phyloP scores from a whole-genome alignment of 768 basidiomycete species.

The Tricholoma flavovirens region DNA sequence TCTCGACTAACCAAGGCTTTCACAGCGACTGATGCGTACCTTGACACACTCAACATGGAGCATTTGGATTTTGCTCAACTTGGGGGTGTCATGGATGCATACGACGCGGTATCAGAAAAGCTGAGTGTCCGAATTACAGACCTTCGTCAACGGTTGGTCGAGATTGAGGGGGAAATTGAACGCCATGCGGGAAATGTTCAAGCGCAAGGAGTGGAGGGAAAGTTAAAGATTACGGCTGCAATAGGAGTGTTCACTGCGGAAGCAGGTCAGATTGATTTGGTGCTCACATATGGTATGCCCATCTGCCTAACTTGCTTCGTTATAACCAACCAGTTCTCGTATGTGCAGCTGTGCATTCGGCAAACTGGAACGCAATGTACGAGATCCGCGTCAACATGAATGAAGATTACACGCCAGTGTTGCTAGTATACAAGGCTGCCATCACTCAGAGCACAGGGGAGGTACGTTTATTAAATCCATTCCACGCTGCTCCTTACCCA shows the following conservation, averaged over 20 bases:
- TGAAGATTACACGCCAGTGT: conserved; percentile 31
- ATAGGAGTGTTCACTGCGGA: neutral
- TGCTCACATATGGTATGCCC: neutral
- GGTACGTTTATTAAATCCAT: conserved; percentile 22
- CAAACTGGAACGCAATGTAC: conserved; percentile 26
- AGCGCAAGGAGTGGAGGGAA: neutral
- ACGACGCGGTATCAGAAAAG: neutral
- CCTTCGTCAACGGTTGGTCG: neutral
- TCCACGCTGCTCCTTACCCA: no score
- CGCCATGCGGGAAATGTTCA: neutral
- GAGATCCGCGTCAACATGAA: conserved; percentile 40
- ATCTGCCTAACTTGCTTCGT: neutral
- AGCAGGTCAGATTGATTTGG: neutral
- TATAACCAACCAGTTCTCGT: neutral
- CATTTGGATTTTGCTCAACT: conserved; percentile 12
- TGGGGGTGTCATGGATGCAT: neutral
- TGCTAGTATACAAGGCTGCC: conserved; percentile 34
- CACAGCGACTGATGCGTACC: conserved; percentile 20
- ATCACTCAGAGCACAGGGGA: conserved; percentile 40
- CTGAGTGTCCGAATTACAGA: neutral
- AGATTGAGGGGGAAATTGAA: neutral
- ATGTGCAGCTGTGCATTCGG: conserved; percentile 27
- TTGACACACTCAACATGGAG: conserved; percentile 21
- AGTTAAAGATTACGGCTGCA: neutral
- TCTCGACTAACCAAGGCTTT: conserved; percentile 18